These are phyloP conservation scores for Megacollybia marginata DNA, from an alignment of 768 basidiomycete species.

Conservation along the genomic window DNA sequence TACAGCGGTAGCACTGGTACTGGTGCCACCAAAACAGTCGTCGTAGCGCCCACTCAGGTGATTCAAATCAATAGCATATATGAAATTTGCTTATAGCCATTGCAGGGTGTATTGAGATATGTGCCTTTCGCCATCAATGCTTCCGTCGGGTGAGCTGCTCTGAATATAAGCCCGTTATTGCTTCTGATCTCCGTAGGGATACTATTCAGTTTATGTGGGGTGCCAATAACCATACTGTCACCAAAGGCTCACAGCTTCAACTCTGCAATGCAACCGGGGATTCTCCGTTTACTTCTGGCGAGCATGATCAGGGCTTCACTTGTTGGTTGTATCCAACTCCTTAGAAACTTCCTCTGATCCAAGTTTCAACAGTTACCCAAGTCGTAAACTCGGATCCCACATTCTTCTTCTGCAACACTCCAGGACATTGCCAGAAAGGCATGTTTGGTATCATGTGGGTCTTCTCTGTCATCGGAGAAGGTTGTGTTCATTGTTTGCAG, in stretches of 20 bases:
- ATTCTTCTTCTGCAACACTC: constrained; percentile 69
- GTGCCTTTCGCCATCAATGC: constrained; percentile 73
- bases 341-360: background rate
- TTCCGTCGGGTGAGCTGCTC: constrained; percentile 33
- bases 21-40: constrained; percentile 65
- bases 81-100: too few species aligned
- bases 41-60: constrained; percentile 53
- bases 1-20: constrained; percentile 28
- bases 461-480: background rate
- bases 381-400: constrained; percentile 64
- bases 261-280: constrained; percentile 70
- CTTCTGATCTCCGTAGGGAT: constrained; percentile 30
- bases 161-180: too few species aligned
- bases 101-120: constrained; percentile 67
- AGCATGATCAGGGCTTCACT: constrained; percentile 53
- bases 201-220: constrained; percentile 73
- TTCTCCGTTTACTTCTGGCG: constrained; percentile 54
- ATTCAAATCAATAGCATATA: too few species aligned
- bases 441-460: constrained; percentile 76
- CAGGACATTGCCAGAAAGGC: constrained; percentile 70
- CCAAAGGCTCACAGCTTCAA: constrained; percentile 59
- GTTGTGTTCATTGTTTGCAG: constrained; percentile 14
- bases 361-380: constrained; percentile 44
- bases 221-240: constrained; percentile 77
- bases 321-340: constrained; percentile 32